Base-by-base conservation (phyloP, 2,329 filamentous ascomycete genomes). In the Pseudogymnoascus sp. region DNA sequence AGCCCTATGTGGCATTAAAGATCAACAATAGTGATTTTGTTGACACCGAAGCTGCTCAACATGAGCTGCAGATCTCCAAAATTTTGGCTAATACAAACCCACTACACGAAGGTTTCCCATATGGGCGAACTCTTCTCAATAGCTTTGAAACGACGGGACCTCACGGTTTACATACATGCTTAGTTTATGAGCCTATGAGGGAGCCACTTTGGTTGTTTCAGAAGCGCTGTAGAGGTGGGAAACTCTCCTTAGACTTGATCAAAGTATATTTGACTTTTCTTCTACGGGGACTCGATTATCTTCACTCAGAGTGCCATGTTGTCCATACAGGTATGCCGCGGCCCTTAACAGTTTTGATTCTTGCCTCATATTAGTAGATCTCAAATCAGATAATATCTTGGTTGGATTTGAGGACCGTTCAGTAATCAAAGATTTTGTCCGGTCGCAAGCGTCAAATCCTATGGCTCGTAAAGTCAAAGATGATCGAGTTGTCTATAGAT, bases 321-420 rank as follows among this genome's bases (percentile, higher is more conserved):
- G 18, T 62, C 37, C 37, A 62, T 45, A 26, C 60, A 40, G 60
- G 60, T 62, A 45, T 16, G 60, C 18, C n/a, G 26, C 3, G 36
- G 11, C 5, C n/a, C 31, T n/a, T 4, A 37, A 11, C n/a, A 12
- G 34, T 37, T 37, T 37, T 37, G 34, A 37, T 37, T 37, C 34
- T 37, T 37, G 34, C 6, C 34, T 37, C 14, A 31, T 37, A 18
- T 12, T 36, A n/a, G 60, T 64, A 68, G 67, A 67, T 61, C 64
- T 69, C 14, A 68, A 68, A 64, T 4, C n/a, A 40, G 64, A 68
- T 60, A 69, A 69, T 26, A 67, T 69, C 62, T 45, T 69, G 57
- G 16, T 68, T 5, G 26, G 31, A 40, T 66, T 69, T 42, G 68
- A 69, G 63, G 5, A 65, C 26, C 42, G 34, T 16, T 65, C 63